phyloP scores from a whole-genome alignment of 2,329 filamentous ascomycete genomes.

The Colletotrichum magnum region DNA sequence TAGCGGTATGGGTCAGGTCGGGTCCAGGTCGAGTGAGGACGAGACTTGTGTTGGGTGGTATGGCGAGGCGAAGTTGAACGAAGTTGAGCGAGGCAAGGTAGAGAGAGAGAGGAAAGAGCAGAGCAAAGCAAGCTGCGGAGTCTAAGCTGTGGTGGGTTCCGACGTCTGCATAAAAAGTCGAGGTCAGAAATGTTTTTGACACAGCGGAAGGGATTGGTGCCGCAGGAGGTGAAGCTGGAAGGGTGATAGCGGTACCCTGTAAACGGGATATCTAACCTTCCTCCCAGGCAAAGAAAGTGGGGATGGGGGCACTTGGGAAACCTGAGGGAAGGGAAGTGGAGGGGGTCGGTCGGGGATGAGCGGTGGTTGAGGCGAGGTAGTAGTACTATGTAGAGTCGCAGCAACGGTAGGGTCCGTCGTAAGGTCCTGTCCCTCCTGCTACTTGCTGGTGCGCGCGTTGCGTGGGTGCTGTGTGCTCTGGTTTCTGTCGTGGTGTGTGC shows the following conservation, averaged over 20 bases:
- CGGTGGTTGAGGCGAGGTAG: slow-evolving; percentile 24
- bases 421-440: slow-evolving; percentile 21
- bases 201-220: slow-evolving; percentile 55
- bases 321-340: slow-evolving; percentile 41
- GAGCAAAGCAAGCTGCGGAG: slow-evolving; percentile 32
- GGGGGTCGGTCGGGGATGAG: slow-evolving; percentile 36
- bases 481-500: not conserved
- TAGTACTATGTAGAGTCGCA: slow-evolving; percentile 26
- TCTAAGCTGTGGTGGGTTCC: slow-evolving; percentile 45
- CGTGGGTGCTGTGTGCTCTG: slow-evolving; percentile 5
- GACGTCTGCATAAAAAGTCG: slow-evolving; percentile 51
- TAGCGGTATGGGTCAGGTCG: not conserved
- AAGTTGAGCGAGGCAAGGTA: slow-evolving; percentile 10
- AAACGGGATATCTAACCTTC: slow-evolving; percentile 37
- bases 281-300: slow-evolving; percentile 41
- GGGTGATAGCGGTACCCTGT: slow-evolving; percentile 41
- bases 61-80: slow-evolving; percentile 26
- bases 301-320: slow-evolving; percentile 39
- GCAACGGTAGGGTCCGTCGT: slow-evolving; percentile 35
- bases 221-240: slow-evolving; percentile 51
- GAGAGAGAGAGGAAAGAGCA: slow-evolving; percentile 21
- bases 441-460: slow-evolving; percentile 19
- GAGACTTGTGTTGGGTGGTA: slow-evolving; percentile 22
- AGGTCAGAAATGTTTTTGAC: slow-evolving; percentile 56
- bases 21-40: slow-evolving; percentile 9